These are phyloP conservation scores for Metschnikowia bowlesiae DNA, from an alignment of 805 yeast species.

Conservation along the genomic window DNA sequence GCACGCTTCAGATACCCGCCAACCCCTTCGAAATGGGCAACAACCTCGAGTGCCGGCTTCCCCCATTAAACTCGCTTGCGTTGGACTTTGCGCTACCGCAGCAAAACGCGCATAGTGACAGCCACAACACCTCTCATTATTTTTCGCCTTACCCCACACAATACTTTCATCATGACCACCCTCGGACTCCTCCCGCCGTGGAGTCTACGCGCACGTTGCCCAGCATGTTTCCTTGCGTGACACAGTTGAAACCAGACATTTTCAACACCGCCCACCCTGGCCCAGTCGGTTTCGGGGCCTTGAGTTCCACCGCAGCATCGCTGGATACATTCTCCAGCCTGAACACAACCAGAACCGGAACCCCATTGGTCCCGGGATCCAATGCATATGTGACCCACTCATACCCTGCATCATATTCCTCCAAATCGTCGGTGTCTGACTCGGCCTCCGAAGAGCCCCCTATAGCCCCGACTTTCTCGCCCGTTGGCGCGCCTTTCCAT, in stretches of 20 bases:
- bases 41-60: slow-evolving; percentile 22
- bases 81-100: slow-evolving; percentile 29
- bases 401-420: neutral
- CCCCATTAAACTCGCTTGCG: slow-evolving; percentile 32
- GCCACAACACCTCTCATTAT: neutral
- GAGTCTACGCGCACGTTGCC: slow-evolving; percentile 2
- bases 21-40: slow-evolving; percentile 7
- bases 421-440: slow-evolving; percentile 1
- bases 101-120: neutral
- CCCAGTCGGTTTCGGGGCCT: neutral
- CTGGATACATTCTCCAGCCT: neutral
- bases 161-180: neutral
- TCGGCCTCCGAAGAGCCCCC: neutral
- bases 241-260: neutral
- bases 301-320: neutral
- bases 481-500: neutral
- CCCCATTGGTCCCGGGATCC: neutral
- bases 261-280: neutral
- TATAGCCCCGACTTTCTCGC: neutral
- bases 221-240: neutral
- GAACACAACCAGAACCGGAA: neutral
- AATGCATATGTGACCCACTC: neutral
- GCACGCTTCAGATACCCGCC: neutral
- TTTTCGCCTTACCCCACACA: neutral
- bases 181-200: neutral